Base-by-base conservation (phyloP, 1,284 basidiomycete species). In the Ceratobasidium sp. region DNA sequence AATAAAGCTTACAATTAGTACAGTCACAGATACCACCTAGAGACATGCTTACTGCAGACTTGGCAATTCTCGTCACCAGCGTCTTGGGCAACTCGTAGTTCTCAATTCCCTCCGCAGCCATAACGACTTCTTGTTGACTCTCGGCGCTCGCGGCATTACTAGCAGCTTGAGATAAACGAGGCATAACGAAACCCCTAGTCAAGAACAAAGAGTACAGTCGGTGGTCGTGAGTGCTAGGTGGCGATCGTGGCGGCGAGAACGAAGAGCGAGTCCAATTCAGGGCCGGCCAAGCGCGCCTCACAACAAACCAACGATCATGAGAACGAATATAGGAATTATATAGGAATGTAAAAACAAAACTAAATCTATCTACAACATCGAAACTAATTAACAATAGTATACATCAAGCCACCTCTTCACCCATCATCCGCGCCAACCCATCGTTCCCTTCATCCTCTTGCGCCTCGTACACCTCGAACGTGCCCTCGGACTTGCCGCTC, bases 11-110 rank as follows among this genome's bases (percentile, higher is more conserved):
- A 25, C 34, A 25, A 40, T 13, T 49, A 5, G 6, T 70, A 2
- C 68, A 31, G 38, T 40, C 38, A 8, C 17, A 8, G 38, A n/a
- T 49, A 52, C 20, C 12, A 20, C 31, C 50, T 32, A 67, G 42
- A 60, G 12, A 32, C 47, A n/a, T 7, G 60, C 88, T 72, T 85
- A 82, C 81, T 49, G 78, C 79, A 17, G 78, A 87, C 77, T 93
- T 94, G 43, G 93, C 93, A 52, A 95, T 88, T 78, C 88, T 91
- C 29, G 88, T 89, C 56, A 96, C 86, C 35, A 91, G 80, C 68
- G 86, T 87, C 75, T 91, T 91, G 1, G 94, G 94, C 1, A 96
- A 81, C 75, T 96, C 93, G 76, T 87, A 94, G 75, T 91, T 89
- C 73, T 93, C 91, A 47, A 96, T 91, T 1, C 91, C 90, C 62